These are phyloP conservation scores for Keqinozyma sinolaborantium DNA, from an alignment of 1,139 yeast species.

Conservation along the genomic window DNA sequence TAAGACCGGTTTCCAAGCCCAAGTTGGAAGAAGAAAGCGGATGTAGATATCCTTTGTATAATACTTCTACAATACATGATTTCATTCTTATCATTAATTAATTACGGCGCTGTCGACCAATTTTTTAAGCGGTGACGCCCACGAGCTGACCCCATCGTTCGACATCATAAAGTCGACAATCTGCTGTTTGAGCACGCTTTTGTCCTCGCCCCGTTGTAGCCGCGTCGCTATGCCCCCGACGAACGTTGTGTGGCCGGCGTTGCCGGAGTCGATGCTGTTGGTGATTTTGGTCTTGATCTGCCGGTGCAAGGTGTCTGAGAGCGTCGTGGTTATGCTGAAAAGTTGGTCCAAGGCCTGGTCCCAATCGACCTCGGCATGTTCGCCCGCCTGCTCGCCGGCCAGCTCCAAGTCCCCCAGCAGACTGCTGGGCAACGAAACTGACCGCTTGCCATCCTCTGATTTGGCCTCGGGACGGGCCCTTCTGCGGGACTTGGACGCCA, in stretches of 20 bases:
- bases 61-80: not conserved
- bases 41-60: slow-evolving; percentile 13
- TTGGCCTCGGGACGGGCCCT: not conserved
- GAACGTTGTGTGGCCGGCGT: slow-evolving; percentile 14
- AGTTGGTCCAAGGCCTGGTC: slow-evolving; percentile 11
- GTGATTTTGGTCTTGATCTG: slow-evolving; percentile 34
- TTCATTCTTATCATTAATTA: not conserved
- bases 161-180: slow-evolving; percentile 46
- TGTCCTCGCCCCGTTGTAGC: slow-evolving; percentile 5
- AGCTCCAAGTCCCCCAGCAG: not conserved
- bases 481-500: slow-evolving; percentile 1
- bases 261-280: slow-evolving; percentile 12
- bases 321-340: slow-evolving; percentile 14
- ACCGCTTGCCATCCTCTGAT: not conserved
- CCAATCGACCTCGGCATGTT: slow-evolving; percentile 4
- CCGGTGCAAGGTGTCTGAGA: slow-evolving; percentile 30
- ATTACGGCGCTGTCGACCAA: slow-evolving; percentile 30
- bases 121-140: slow-evolving; percentile 57
- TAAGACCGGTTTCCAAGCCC: slow-evolving; percentile 99
- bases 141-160: slow-evolving; percentile 49
- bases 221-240: slow-evolving; percentile 11
- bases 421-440: not conserved
- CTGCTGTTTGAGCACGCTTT: slow-evolving; percentile 15
- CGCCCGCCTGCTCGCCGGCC: not conserved
- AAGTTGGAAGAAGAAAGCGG: slow-evolving; percentile 76